Evolutionary conservation across 345 rosid genomes (phyloP).

Genomic region (Syzygium grande): DNA sequence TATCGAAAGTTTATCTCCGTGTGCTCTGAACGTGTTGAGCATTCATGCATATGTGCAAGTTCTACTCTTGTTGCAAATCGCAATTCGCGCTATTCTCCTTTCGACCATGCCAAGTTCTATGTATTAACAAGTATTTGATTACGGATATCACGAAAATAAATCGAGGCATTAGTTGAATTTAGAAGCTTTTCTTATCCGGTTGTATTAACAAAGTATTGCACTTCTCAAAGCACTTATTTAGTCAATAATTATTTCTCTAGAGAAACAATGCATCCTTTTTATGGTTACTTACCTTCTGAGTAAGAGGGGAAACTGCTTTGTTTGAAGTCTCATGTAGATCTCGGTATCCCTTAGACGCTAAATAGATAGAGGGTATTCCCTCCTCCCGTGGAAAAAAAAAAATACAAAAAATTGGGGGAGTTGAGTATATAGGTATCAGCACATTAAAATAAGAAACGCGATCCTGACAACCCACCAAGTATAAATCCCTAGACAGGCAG

Average conservation of each 20-base stretch:
- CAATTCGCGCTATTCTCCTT: neutral
- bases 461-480: too few species aligned
- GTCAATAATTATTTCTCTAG: neutral
- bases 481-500: too few species aligned
- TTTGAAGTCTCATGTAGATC: too few species aligned
- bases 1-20: neutral
- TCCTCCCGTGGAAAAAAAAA: too few species aligned
- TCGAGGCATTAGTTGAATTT: neutral
- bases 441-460: too few species aligned
- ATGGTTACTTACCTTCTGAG: neutral
- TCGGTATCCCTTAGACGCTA: too few species aligned
- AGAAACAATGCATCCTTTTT: neutral
- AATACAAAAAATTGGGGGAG: too few species aligned
- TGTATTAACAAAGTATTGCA: neutral
- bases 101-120: rapidly evolving
- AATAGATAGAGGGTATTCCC: too few species aligned
- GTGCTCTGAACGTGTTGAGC: rapidly evolving
- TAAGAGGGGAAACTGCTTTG: too few species aligned
- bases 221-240: neutral
- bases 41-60: neutral
- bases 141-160: rapidly evolving
- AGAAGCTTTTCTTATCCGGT: neutral
- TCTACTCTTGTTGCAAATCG: neutral
- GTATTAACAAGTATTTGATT: neutral
- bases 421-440: rapidly evolving